Evolutionary conservation across 2,329 filamentous ascomycete species (phyloP).

Genomic region (Diaporthe destruens): DNA sequence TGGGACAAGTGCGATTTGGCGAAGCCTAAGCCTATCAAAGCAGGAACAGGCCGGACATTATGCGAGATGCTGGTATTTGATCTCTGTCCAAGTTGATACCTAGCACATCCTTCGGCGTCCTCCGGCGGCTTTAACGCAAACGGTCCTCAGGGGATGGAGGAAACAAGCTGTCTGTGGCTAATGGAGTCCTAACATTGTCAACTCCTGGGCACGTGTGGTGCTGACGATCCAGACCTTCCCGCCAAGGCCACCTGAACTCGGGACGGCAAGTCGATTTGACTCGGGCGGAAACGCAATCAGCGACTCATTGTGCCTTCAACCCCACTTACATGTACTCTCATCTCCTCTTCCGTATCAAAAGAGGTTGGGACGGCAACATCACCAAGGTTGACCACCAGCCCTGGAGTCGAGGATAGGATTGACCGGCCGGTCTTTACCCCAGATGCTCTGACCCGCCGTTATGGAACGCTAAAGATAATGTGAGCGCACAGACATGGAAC

Average conservation of each 20-base stretch:
- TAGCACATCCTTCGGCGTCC: not conserved
- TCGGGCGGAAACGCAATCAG: not conserved
- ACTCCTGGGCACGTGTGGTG: not conserved
- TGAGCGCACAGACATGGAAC: constrained; percentile 12
- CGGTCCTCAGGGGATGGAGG: not conserved
- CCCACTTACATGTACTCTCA: not conserved
- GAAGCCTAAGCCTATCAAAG: not conserved
- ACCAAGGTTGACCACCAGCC: not conserved
- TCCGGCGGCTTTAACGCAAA: not conserved
- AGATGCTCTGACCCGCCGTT: constrained; percentile 27
- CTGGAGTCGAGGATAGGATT: not conserved
- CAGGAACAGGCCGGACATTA: not conserved
- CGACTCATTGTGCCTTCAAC: not conserved
- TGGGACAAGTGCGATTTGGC: not conserved
- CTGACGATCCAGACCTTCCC: too few relatives aligned
- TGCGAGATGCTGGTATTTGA: constrained; percentile 14
- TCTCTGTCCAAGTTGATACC: not conserved
- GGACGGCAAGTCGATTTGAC: not conserved
- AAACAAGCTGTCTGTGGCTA: not conserved
- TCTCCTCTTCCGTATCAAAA: not conserved
- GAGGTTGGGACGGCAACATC: not conserved
- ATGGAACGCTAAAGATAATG: constrained; percentile 19
- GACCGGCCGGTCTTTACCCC: constrained; percentile 3
- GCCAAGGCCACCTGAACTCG: not conserved
- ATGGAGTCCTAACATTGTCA: not conserved